phyloP scores from a whole-genome alignment of 2,329 filamentous ascomycete genomes.

The Beauveria australis region DNA sequence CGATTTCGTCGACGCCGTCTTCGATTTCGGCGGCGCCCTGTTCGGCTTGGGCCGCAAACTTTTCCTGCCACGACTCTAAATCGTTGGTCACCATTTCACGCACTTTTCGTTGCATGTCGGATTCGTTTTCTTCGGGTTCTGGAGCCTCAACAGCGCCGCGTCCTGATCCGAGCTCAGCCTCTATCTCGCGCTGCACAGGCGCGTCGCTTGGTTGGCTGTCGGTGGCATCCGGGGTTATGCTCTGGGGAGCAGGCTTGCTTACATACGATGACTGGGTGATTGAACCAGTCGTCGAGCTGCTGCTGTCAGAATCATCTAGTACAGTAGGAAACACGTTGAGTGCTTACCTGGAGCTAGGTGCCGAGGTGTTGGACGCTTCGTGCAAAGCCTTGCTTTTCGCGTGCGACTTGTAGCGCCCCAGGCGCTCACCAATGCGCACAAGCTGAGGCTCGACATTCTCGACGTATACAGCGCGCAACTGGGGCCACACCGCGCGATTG shows the following conservation, averaged over 20 bases:
- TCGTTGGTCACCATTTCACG: slow-evolving; percentile 68
- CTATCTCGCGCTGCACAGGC: slow-evolving; percentile 11
- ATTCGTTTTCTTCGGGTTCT: slow-evolving; percentile 37
- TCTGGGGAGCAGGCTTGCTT: slow-evolving; percentile 26
- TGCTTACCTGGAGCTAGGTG: slow-evolving; percentile 11
- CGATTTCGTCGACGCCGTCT: slow-evolving; percentile 53
- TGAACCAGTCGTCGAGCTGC: not conserved
- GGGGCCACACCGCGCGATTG: slow-evolving; percentile 71
- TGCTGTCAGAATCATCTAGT: not conserved
- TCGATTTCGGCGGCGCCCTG: slow-evolving; percentile 72
- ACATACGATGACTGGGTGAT: slow-evolving; percentile 21
- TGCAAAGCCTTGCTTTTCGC: slow-evolving; percentile 20
- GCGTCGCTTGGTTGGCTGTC: not conserved
- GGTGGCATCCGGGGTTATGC: slow-evolving; percentile 15
- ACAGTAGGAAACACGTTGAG: slow-evolving; percentile 1
- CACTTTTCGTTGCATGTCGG: slow-evolving; percentile 47
- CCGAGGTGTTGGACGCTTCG: not conserved
- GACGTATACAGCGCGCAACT: slow-evolving; percentile 69
- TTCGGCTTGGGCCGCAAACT: slow-evolving; percentile 77
- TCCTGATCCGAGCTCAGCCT: slow-evolving; percentile 12
- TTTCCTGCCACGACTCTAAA: slow-evolving; percentile 76
- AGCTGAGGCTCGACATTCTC: slow-evolving; percentile 95
- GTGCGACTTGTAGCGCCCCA: slow-evolving; percentile 61
- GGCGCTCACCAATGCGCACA: slow-evolving; percentile 79
- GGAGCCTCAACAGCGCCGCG: slow-evolving; percentile 34